Base-by-base conservation (phyloP, 176 grass and related monocot species). In the Coix lacrymajobi region DNA sequence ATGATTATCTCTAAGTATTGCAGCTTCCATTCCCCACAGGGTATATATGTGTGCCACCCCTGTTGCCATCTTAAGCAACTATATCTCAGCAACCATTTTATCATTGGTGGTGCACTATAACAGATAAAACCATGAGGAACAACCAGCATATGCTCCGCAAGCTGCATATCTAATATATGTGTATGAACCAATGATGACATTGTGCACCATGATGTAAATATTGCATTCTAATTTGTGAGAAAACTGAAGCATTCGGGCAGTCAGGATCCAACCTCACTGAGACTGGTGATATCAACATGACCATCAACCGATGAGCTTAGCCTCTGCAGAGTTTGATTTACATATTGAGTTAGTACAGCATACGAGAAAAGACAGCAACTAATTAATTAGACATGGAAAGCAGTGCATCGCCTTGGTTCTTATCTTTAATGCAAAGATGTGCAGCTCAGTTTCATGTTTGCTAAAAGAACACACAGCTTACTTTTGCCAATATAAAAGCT, bases 1-100 rank as follows among this genome's bases (percentile, higher is more conserved):
- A 16, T 5, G 9, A 63, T 40, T 49, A 58, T 77, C 9, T 51
- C 49, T 69, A 65, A 45, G 76, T 69, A 60, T 69, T 61, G 39
- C 82, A 62, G 10, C 14, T 38, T 57, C 54, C 54, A 57, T 57
- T 57, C 54, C 52, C n/a, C 54, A 44, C 45, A 44, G 33, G 60
- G 36, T n/a, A 80, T 64, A 19, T 34, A 61, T 57, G 38, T 68
- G 20, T 69, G 30, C 29, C 19, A 4, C 51, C 51, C 44, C 28
- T 7, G 1, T 22, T 83, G 69, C 48, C 72, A 28, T 71, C 82
- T 84, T 75, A 94, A 71, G 79, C 32, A 90, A 71, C 12, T 66
- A 78, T 48, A 78, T 85, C 62, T 45, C 79, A 87, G 81, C 84
- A 86, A 25, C 73, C 39, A 71, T 85, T 85, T 80, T 66, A 62